phyloP scores from a whole-genome alignment of 2,329 filamentous ascomycete species.

The Verticillium nubilum region DNA sequence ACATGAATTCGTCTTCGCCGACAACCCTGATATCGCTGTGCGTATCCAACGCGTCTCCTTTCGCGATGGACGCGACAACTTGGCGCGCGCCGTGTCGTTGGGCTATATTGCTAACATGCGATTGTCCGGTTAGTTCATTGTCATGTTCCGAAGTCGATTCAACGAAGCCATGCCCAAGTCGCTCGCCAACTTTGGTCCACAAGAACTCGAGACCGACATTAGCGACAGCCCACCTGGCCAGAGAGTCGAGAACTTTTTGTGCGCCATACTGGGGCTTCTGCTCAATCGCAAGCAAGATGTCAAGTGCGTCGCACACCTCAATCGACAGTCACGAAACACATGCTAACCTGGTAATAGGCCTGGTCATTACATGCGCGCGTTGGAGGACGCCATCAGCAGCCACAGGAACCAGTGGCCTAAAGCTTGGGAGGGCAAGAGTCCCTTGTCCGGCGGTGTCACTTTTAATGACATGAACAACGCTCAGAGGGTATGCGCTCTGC shows the following conservation, averaged over 20 bases:
- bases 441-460: slow-evolving; percentile 70
- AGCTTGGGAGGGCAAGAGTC: slow-evolving; percentile 78
- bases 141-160: slow-evolving; percentile 96
- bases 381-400: slow-evolving; percentile 85
- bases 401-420: slow-evolving; percentile 86
- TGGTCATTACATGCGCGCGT: slow-evolving; percentile 85
- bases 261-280: slow-evolving; percentile 79
- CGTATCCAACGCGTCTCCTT: slow-evolving; percentile 44
- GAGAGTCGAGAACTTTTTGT: slow-evolving; percentile 81
- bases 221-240: slow-evolving; percentile 73
- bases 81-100: slow-evolving; percentile 35
- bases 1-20: slow-evolving; percentile 83
- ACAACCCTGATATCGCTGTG: slow-evolving; percentile 90
- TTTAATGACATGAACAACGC: slow-evolving; percentile 80
- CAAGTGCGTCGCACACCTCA: slow-evolving; percentile 61
- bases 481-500: slow-evolving; percentile 61
- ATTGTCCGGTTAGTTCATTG: slow-evolving; percentile 67
- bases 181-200: slow-evolving; percentile 82
- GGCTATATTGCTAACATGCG: slow-evolving; percentile 24
- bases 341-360: slow-evolving; percentile 49
- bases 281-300: slow-evolving; percentile 98
- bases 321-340: slow-evolving; percentile 4
- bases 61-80: slow-evolving; percentile 43
- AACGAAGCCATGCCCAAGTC: slow-evolving; percentile 84
- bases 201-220: slow-evolving; percentile 88